Conservation (phyloP, 129 eudicot genomes). For the Helianthus tuberosus region DNA sequence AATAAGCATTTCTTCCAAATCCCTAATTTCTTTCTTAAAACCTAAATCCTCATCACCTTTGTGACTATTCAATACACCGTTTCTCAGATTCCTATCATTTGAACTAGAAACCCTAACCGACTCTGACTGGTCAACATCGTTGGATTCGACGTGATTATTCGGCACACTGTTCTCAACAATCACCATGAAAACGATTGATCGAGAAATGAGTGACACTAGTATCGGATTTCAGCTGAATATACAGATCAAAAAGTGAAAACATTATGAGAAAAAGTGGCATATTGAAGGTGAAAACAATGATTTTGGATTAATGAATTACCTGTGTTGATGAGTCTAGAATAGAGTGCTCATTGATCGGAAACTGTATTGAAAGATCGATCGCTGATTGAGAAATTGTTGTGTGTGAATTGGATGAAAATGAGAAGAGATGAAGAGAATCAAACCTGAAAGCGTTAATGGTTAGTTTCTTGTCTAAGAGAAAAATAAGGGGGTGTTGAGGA, state of each 20-base stretch:
- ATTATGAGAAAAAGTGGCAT: not conserved
- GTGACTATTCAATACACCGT: not conserved
- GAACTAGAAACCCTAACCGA: conserved; percentile 29
- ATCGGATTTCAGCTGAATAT: not conserved
- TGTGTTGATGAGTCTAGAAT: conserved; percentile 21
- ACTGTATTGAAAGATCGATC: conserved; percentile 20
- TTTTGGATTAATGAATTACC: conserved; percentile 12
- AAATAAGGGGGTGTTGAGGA: not conserved
- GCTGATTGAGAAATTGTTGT: conserved; percentile 8
- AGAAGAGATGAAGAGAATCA: conserved; percentile 5
- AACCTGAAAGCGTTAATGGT: not conserved
- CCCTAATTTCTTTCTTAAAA: no score
- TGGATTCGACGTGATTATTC: conserved; percentile 49
- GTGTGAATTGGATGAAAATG: conserved; percentile 5
- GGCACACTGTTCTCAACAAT: conserved; percentile 67
- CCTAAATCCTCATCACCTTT: not conserved
- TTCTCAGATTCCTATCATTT: conserved; percentile 29
- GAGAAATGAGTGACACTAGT: conserved; percentile 30
- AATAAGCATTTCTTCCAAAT: no score
- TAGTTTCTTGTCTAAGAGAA: conserved; percentile 8
- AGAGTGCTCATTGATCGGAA: conserved; percentile 17
- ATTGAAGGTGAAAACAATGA: not conserved
- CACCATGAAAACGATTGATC: conserved; percentile 54
- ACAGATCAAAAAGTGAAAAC: conserved; percentile 21
- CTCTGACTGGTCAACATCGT: conserved; percentile 43